These are phyloP conservation scores for Artomyces pyxidatus DNA, from an alignment of 768 basidiomycete genomes.

Conservation along the genomic window DNA sequence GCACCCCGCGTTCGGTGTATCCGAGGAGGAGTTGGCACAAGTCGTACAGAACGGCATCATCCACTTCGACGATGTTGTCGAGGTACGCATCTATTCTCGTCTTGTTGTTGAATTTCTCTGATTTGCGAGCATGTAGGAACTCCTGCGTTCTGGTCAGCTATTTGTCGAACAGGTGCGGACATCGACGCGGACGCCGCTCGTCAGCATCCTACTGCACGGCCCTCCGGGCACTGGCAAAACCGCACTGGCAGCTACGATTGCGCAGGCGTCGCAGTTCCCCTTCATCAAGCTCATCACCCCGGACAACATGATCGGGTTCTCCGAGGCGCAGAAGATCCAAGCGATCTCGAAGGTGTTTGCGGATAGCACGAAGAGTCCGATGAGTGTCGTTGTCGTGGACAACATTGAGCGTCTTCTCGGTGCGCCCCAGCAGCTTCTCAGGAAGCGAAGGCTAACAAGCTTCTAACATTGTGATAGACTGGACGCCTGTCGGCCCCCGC, in stretches of 20 bases:
- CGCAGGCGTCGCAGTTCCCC: constrained; percentile 87
- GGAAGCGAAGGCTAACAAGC: not conserved
- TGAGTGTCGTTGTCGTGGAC: constrained; percentile 94
- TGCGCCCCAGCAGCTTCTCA: constrained; percentile 26
- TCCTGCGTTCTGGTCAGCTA: constrained; percentile 77
- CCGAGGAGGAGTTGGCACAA: constrained; percentile 89
- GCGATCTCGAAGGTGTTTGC: constrained; percentile 88
- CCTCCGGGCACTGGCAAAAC: constrained; percentile 91
- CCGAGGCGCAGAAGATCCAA: constrained; percentile 86
- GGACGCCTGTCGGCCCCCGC: constrained; percentile 93
- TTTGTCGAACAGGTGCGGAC: constrained; percentile 92
- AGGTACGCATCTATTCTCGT: constrained; percentile 61
- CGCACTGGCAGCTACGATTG: constrained; percentile 89
- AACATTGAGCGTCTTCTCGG: constrained; percentile 89
- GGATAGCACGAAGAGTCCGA: constrained; percentile 95
- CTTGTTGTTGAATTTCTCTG: constrained; percentile 1
- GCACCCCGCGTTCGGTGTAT: constrained; percentile 93
- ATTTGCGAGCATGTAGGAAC: constrained; percentile 43
- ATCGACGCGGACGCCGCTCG: constrained; percentile 85
- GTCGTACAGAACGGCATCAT: constrained; percentile 97
- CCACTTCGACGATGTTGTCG: constrained; percentile 65
- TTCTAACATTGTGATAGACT: constrained; percentile 45
- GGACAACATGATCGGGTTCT: constrained; percentile 93
- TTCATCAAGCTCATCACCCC: constrained; percentile 98
- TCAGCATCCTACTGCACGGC: constrained; percentile 84